These are phyloP conservation scores for Erodium moschatum DNA, from an alignment of 441 rosid genomes.

Conservation along the genomic window DNA sequence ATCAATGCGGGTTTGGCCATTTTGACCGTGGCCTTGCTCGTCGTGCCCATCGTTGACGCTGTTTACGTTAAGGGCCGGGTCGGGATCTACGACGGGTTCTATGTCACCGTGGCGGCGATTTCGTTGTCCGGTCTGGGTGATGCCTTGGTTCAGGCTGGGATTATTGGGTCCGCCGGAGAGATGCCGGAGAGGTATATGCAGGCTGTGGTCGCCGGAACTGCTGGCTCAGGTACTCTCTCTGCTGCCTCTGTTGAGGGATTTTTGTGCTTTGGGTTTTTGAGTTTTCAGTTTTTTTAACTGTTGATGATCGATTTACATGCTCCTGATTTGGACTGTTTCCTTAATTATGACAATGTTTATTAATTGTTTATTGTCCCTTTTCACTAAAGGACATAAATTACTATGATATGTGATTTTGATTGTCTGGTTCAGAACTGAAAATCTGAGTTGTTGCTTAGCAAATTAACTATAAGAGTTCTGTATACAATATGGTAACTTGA, in stretches of 20 bases:
- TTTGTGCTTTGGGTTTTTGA: background rate
- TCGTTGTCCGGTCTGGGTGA: conserved; percentile 60
- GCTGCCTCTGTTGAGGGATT: too few species aligned
- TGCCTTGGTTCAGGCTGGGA: conserved; percentile 79
- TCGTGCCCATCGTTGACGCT: conserved; percentile 65
- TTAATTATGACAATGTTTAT: background rate
- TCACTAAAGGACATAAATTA: background rate
- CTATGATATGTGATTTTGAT: background rate
- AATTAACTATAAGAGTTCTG: background rate
- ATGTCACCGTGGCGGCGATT: conserved; percentile 43
- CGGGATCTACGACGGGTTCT: conserved; percentile 60
- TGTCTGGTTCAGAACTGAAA: too few species aligned
- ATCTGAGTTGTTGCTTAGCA: too few species aligned
- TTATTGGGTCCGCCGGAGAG: conserved; percentile 81
- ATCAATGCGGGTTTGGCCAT: conserved; percentile 62
- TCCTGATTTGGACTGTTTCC: background rate
- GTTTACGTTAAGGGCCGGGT: conserved; percentile 63
- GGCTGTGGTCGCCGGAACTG: conserved; percentile 86
- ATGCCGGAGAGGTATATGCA: conserved; percentile 83
- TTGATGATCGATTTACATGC: background rate
- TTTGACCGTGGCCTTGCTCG: conserved; percentile 44
- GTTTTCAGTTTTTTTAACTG: background rate
- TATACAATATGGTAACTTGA: background rate
- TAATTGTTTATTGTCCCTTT: background rate
- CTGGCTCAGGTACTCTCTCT: conserved; percentile 81